Base-by-base conservation (phyloP, 768 basidiomycete genomes). In the Clitopilus hobsonii region DNA sequence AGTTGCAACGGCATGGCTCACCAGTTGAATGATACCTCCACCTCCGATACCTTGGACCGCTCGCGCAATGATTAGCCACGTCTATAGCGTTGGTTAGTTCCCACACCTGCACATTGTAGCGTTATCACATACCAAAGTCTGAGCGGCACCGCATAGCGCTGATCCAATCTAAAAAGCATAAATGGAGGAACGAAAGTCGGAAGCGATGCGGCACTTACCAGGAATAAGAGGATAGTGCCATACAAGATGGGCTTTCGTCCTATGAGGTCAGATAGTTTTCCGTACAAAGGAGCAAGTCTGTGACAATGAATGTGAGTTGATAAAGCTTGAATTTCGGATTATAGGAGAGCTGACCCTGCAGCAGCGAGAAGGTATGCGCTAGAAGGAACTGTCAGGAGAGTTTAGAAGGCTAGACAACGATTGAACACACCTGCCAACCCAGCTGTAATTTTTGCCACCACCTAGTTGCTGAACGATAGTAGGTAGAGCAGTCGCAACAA, bases 1-100 rank as follows among this genome's bases (percentile, higher is more conserved):
- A 41, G 45, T 18, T 20, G 7, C 52, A 5, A 26, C 47, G 27
- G 26, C 18, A 52, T 7, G 24, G 54, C 72, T 54, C 18, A 79
- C 86, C 58, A 91, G 72, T 63, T 89, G 88, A 14, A 91, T 73
- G 56, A 91, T 86, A 4, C 88, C 90, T 8, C 89, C 89, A 6
- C 89, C 89, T 23, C 91, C 91, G 26, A 93, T 83, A 7, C 91
- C 91, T 65, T 93, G 91, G 2, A 94, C 72, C 2, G 89, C 91
- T 59, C 91, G 81, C 38, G 80, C 81, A 0, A 88, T 75, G 28
- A 91, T 83, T 14, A 94, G 71, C 91, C 88, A 90, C 2, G 73
- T 78, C 76, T 78, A 55, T 45, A 38, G 14, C 14, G 47, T 32
- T 52, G n/a, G n/a, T n/a, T n/a, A n/a, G n/a, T n/a, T n/a, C n/a